Conservation (phyloP, 140 eudicot species). For the Senecio squalidus region DNA sequence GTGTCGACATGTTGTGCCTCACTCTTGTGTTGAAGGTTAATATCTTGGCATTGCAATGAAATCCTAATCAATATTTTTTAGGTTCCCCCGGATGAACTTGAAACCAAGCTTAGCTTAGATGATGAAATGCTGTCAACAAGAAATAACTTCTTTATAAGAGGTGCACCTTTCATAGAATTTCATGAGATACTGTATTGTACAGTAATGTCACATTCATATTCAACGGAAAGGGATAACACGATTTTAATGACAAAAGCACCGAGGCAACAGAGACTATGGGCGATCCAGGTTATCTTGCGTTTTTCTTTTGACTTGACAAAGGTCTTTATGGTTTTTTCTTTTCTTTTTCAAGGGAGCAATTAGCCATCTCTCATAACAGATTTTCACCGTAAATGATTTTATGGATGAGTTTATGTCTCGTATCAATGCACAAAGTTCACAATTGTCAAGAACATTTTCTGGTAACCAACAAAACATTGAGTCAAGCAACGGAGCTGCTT, state of each 20-base stretch:
- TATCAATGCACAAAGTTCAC: slow-evolving; percentile 72
- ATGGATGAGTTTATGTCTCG: slow-evolving; percentile 84
- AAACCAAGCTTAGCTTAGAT: slow-evolving; percentile 85
- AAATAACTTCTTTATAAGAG: slow-evolving; percentile 49
- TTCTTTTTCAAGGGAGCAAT: slow-evolving; percentile 52
- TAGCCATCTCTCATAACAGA: slow-evolving; percentile 74
- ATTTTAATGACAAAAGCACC: slow-evolving; percentile 49
- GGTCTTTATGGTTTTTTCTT: not conserved
- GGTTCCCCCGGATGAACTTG: slow-evolving; percentile 92
- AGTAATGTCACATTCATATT: slow-evolving; percentile 79
- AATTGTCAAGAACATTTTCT: slow-evolving; percentile 37
- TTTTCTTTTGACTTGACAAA: not conserved
- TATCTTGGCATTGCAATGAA: no score
- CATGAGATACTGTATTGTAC: slow-evolving; percentile 2
- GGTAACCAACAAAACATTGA: slow-evolving; percentile 57
- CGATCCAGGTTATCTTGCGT: slow-evolving; percentile 42
- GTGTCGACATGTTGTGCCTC: no score
- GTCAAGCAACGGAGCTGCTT: slow-evolving; percentile 55
- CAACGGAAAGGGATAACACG: slow-evolving; percentile 62
- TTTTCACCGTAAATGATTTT: slow-evolving; percentile 73
- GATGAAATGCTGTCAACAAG: slow-evolving; percentile 67
- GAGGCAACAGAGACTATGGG: slow-evolving; percentile 46
- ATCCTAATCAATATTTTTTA: slow-evolving; percentile 20
- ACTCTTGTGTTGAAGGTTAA: no score
- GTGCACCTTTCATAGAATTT: slow-evolving; percentile 23